Evolutionary conservation across 192 early-diverging fungal species (phyloP), one percentile per base, ranked within the genome.

Genomic region (Chytriomyces confervae): DNA sequence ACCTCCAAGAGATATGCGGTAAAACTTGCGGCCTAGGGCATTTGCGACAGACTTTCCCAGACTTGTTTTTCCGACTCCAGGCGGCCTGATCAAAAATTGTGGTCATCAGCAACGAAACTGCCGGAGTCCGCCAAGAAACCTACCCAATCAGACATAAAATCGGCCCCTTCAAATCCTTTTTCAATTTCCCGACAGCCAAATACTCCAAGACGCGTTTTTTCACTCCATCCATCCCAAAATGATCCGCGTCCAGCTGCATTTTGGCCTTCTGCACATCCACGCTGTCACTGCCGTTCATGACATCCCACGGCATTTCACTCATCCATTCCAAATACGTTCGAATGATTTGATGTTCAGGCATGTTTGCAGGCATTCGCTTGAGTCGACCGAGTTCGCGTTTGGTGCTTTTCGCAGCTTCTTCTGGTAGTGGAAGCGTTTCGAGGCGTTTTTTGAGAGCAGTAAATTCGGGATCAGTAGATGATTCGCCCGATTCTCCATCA

Each of bases 171-270:
- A 95, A 73, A 79, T 91, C 88, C 53, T 92, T 89, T 46, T 93
- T 84, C 47, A 94, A 74, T 76, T 96, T 95, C 47, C 91, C 82
- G 2, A 96, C 93, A 13, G 24, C 91, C 2, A 96, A 80, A 77
- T 93, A 94, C 81, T 96, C 95, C 50, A 96, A 77, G 36, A 96
- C 91, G 46, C 95, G 86, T 23, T 86, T 90, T 78, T 96, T 96
- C 73, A 96, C 91, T 60, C 90, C 89, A 16, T 92, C 90, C 43
- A 96, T 83, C 7, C 94, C 94, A 79, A 89, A 91, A 82, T 96
- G n/a, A n/a, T n/a, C n/a, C n/a, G n/a, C n/a, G n/a, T n/a, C n/a
- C n/a, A n/a, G n/a, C n/a, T 92, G 89, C 46, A 83, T 63, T 46
- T 90, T 81, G 0, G 94, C 91, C 16, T 80, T 80, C 11, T 79